A percentile compares a stretch with the other conserved stretches of the same genome.
Evolutionary conservation across 2,329 filamentous ascomycete genomes (phyloP).

Genomic region (Colletotrichum sansevieriae): DNA sequence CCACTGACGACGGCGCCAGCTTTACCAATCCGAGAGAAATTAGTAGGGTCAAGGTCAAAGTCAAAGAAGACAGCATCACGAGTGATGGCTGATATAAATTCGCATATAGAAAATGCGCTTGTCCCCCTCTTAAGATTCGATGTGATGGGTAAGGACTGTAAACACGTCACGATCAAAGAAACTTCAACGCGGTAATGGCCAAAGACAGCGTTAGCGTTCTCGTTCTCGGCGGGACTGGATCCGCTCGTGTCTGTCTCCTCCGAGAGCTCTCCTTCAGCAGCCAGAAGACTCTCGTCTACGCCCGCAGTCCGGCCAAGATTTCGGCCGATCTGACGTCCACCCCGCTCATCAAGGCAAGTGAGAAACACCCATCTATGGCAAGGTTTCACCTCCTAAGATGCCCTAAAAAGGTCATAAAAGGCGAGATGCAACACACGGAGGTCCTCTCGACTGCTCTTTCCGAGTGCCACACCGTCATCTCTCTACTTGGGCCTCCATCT

Average conservation of each 20-base stretch:
- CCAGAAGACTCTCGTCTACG: slow-evolving; percentile 45
- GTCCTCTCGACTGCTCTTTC: slow-evolving; percentile 41
- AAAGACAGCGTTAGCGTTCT: slow-evolving; percentile 43
- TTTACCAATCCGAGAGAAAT: too few species aligned
- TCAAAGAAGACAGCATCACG: too few species aligned
- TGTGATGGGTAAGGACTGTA: too few species aligned
- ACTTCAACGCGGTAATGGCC: background rate
- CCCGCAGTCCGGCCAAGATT: slow-evolving; percentile 44
- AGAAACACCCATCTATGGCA: background rate
- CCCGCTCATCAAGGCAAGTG: background rate
- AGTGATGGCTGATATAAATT: too few species aligned
- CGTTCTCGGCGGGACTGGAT: slow-evolving; percentile 50
- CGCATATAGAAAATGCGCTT: too few species aligned
- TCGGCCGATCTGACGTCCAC: slow-evolving; percentile 42
- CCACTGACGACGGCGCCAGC: too few species aligned
- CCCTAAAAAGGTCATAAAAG: slow-evolving; percentile 44
- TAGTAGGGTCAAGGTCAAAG: too few species aligned
- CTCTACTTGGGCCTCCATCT: slow-evolving; percentile 44
- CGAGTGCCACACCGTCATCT: slow-evolving; percentile 40
- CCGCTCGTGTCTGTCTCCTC: slow-evolving; percentile 48
- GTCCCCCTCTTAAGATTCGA: too few species aligned
- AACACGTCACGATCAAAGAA: too few species aligned
- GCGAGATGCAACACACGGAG: slow-evolving; percentile 43
- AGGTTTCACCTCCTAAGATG: slow-evolving; percentile 19
- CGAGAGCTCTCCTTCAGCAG: slow-evolving; percentile 47